Evolutionary conservation across 2,329 filamentous ascomycete species (phyloP), one percentile per base, ranked within the genome.

Genomic region (Aspergillus ibericus): DNA sequence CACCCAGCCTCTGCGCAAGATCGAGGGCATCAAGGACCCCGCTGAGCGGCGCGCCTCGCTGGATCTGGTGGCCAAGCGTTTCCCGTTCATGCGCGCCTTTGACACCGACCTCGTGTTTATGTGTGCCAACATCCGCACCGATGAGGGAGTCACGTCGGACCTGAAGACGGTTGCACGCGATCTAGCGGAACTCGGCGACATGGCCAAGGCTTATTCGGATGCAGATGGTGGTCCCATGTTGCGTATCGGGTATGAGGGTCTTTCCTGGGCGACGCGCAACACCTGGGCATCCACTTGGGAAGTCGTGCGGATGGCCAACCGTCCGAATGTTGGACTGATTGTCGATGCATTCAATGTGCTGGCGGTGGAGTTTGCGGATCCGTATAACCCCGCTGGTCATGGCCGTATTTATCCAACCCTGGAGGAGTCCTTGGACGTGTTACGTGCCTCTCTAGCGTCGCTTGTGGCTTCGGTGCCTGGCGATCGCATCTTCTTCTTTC

Each of bases 31-130:
- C 48, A 70, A 66, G 52, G 68, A 74, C 35, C 66, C 66, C 0
- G 46, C 6, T 0, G 70, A 73, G 44, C 70, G 72, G 3, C 62
- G 59, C 1, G 60, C 42, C 9, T 59, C 64, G 0, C 56, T 74
- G 0, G 63, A 72, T 10, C 57, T 67, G 22, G 72, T 73, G 1
- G 69, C 70, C 1, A 69, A 72, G 36, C 65, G 72, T 7, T 74
- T 74, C 51, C 72, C 71, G 0, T 73, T 74, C 36, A 74, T 74
- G 72, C 65, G 72, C 6, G 72, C 71, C 1, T 74, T 73, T 38
- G 68, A 71, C 40, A 74, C 72, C 6, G 72, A 73, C 35, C 63
- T 74, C 4, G 71, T 74, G 0, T 74, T 73, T 35, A 68, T 74
- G 68, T 74, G 71, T 51, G 67, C 72, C n/a, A 74, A 57, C 40